Evolutionary conservation across 176 grass and related monocot species (phyloP), one percentile per base, ranked within the genome.

Genomic region (Oryza glumipatula): DNA sequence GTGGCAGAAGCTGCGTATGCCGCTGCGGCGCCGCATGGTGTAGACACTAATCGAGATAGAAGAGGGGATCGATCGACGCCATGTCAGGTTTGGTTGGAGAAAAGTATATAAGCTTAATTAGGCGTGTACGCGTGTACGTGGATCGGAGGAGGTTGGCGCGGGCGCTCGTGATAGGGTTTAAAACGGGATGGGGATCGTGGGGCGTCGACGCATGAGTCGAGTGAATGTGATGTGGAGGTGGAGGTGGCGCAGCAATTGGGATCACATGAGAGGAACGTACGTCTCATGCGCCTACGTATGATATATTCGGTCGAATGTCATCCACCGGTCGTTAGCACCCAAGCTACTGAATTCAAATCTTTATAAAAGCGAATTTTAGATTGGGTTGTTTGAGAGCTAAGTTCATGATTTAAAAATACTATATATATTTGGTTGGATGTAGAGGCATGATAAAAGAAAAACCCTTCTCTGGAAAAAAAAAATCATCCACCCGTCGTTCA

Each of bases 1-100:
- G 51, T 94, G 86, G 80, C 94, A 97, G 81, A 97, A 94, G 73
- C 63, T 82, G 49, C 76, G 77, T 79, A 97, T 78, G 66, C 92
- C 94, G 56, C 33, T 35, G 35, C 83, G 88, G 56, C 83, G 88
- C 67, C 84, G 87, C 92, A 88, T 92, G 72, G 67, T 73, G 35
- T 69, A 4, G 33, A 3, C 33, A 35, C 33, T 35, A 35, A 5
- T 36, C 35, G 5, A 36, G 35, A 2, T 4, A 36, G 30, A 32
- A 36, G 35, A 36, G 35, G 35, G 36, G 54, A 32, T 32, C 30
- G 30, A 32, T 32, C 30, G 60, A 45, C 26, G 32, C 14, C 60
- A 67, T 33, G 26, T 19, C 19, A 0, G 43, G 28, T 11, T 9
- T 48, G 44, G 45, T n/a, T 6, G 13, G 44, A 5, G 72, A 16